These are phyloP conservation scores for Porogramme epimiltina DNA, from an alignment of 1,284 basidiomycete genomes.

Conservation along the genomic window DNA sequence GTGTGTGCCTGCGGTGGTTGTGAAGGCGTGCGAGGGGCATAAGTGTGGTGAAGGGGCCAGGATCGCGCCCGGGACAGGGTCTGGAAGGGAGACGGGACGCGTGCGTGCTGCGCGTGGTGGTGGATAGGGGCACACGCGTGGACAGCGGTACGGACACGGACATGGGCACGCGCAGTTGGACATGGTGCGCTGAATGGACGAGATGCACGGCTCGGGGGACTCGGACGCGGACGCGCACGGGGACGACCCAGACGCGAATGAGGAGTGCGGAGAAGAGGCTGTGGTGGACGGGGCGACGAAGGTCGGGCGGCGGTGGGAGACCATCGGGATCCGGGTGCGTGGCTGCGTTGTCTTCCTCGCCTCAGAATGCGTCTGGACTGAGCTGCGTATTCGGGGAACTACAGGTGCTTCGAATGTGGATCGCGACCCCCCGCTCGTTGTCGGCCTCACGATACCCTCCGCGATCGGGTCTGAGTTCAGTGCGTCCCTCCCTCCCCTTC, in stretches of 20 bases:
- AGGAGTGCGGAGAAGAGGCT: constrained; percentile 20
- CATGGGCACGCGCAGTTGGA: constrained; percentile 30
- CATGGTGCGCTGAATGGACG: constrained; percentile 17
- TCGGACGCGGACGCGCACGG: neutral
- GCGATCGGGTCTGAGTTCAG: constrained; percentile 70
- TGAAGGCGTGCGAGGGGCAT: no score
- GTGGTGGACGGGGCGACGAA: constrained; percentile 30
- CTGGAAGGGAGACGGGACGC: no score
- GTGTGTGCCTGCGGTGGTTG: no score
- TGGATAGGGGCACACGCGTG: constrained; percentile 15
- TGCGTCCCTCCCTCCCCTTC: constrained; percentile 36
- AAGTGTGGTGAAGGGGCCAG: no score
- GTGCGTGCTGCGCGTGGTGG: no score
- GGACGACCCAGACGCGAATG: constrained; percentile 11
- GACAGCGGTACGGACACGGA: constrained; percentile 28
- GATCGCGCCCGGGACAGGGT: no score
- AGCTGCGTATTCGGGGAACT: no score
- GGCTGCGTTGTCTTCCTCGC: no score
- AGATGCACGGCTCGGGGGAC: no score
- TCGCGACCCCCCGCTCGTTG: constrained; percentile 82
- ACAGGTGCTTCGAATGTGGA: constrained; percentile 76
- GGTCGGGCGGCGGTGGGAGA: constrained; percentile 56
- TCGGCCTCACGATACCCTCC: constrained; percentile 72
- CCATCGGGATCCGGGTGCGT: constrained; percentile 65
- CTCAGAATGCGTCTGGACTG: no score